Evolutionary conservation across 495 filamentous ascomycete genomes (phyloP), one percentile per base, ranked within the genome.

Genomic region (Immersiella caudata): DNA sequence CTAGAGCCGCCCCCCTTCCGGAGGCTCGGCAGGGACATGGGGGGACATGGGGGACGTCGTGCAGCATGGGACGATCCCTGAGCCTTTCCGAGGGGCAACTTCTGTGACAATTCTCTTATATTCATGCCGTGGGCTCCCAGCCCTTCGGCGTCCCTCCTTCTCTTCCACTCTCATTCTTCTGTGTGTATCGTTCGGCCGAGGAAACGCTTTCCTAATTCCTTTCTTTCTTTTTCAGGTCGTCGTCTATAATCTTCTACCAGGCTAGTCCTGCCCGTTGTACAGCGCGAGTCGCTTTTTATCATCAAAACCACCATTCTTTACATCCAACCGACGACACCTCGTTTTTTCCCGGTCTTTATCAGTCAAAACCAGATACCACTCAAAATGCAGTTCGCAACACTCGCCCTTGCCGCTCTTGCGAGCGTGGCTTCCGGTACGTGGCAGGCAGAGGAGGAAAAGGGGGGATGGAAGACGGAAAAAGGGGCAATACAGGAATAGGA

Each of bases 321-420:
- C 68, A 51, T 46, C 62, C 72, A 73, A 69, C 55, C 67, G 51
- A 46, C 55, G 62, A 65, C 54, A 46, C 54, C 68, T n/a, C n/a
- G n/a, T n/a, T 54, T 46, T 66, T 54, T 49, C 14, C 14, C 40
- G 14, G 35, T 49, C 52, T 54, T 69, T 68, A 64, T 36, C 49
- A 69, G 64, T 66, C 29, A 52, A 68, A 66, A 24, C 58, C 49
- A 63, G 21, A 66, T 61, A 69, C 40, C 35, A 35, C 54, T 69
- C 81, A 85, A 82, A 69, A 86, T 87, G 85, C 80, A 83, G 66
- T 82, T 85, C 80, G 71, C 79, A 57, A 80, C 80, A 62, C 72
- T 84, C 70, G 73, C 73, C 65, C 79, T 79, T 68, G 71, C 78
- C 64, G 76, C 82, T 75, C 79, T 87, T 59, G 57, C 82, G 73